Conservation (phyloP, 2,329 filamentous ascomycete genomes). For the Cercospora citrullina region DNA sequence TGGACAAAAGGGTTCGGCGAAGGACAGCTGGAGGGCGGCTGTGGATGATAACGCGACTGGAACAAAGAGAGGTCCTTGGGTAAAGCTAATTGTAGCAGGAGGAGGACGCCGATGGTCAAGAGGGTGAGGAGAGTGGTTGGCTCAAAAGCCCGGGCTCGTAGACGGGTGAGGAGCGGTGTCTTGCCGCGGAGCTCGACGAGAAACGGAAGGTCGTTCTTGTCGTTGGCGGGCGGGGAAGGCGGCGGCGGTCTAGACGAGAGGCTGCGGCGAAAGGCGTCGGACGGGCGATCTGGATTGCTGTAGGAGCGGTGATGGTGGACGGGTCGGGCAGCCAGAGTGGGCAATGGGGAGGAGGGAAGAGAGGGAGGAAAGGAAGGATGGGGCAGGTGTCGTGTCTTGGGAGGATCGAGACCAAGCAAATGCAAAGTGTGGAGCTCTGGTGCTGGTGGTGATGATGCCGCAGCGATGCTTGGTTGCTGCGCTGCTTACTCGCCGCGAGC, state of each 20-base stretch:
- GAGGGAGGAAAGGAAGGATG: neutral
- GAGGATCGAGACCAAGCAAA: slow-evolving; percentile 3
- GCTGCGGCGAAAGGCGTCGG: slow-evolving; percentile 22
- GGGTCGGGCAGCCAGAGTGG: slow-evolving; percentile 19
- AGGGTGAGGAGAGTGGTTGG: slow-evolving; percentile 22
- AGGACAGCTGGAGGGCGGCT: slow-evolving; percentile 34
- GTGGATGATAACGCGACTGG: slow-evolving; percentile 16
- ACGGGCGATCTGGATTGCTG: slow-evolving; percentile 26
- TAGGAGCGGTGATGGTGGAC: slow-evolving; percentile 24
- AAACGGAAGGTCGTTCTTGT: slow-evolving; percentile 34
- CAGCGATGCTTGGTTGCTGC: neutral
- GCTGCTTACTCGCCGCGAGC: neutral
- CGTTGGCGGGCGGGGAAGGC: slow-evolving; percentile 5
- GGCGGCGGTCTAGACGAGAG: slow-evolving; percentile 19
- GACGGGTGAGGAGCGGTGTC: slow-evolving; percentile 18
- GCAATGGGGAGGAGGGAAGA: neutral
- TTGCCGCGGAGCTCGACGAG: slow-evolving; percentile 33
- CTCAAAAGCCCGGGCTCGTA: slow-evolving; percentile 11
- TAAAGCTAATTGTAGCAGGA: slow-evolving; percentile 21
- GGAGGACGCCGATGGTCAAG: slow-evolving; percentile 16
- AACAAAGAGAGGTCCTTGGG: slow-evolving; percentile 15
- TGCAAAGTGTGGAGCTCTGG: slow-evolving; percentile 10
- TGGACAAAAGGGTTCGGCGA: slow-evolving; percentile 39
- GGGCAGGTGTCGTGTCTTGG: neutral
- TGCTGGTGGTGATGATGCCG: slow-evolving; percentile 7